These are phyloP conservation scores for Suillus variegatus DNA, from an alignment of 768 basidiomycete genomes.

Conservation along the genomic window DNA sequence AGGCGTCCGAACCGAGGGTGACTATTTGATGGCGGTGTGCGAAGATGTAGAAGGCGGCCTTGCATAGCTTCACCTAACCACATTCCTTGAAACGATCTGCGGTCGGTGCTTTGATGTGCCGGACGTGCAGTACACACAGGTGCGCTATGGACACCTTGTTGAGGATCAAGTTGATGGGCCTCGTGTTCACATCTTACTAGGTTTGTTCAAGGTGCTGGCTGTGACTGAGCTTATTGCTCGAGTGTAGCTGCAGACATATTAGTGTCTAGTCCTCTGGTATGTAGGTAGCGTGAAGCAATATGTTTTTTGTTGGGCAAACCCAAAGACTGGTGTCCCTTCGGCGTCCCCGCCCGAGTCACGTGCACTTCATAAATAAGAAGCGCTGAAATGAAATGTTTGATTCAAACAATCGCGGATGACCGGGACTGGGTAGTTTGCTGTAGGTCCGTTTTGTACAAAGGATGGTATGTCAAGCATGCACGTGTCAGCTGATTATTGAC, in stretches of 20 bases:
- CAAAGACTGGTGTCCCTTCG: background rate
- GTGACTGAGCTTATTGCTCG: background rate
- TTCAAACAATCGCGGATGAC: slow-evolving; percentile 5
- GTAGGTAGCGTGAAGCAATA: slow-evolving; percentile 6
- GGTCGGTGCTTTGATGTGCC: background rate
- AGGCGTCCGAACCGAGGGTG: background rate
- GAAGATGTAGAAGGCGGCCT: slow-evolving; percentile 4
- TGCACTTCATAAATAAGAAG: slow-evolving; percentile 2
- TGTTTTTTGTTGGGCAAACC: background rate
- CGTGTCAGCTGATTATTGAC: slow-evolving; percentile 2
- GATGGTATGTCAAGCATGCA: background rate
- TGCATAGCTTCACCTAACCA: background rate
- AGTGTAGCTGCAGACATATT: slow-evolving; percentile 4
- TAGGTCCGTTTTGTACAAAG: background rate
- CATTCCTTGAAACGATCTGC: background rate
- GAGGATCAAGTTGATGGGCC: background rate
- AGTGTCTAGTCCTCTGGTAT: background rate
- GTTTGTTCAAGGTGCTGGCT: slow-evolving; percentile 1
- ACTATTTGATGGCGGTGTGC: slow-evolving; percentile 1
- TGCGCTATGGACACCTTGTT: background rate
- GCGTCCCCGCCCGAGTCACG: slow-evolving; percentile 2
- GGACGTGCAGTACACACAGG: slow-evolving; percentile 1
- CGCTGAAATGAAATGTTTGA: slow-evolving; percentile 4
- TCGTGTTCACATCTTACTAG: background rate
- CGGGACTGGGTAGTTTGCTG: background rate